These are phyloP conservation scores for Breviolum minutum DNA, from an alignment of 73 alveolate species.

Conservation along the genomic window DNA sequence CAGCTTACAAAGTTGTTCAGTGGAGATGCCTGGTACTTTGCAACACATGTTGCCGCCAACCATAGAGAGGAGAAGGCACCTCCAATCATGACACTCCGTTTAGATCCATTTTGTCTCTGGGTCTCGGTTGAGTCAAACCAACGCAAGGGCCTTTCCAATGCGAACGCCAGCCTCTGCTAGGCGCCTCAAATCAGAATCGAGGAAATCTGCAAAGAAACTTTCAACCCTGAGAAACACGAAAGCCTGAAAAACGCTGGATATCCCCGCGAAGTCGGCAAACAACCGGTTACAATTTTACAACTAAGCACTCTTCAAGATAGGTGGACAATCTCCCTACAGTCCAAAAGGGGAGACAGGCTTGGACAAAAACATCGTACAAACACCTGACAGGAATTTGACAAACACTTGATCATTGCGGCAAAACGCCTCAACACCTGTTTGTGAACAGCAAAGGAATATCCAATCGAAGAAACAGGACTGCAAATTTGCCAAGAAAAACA, in stretches of 20 bases:
- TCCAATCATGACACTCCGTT: background rate
- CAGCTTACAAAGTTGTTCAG: background rate
- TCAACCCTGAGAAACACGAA: background rate
- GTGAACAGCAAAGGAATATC: too few species aligned
- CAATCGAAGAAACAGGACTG: background rate
- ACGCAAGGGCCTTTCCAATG: conserved; percentile 53
- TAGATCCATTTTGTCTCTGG: background rate
- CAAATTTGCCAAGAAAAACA: background rate
- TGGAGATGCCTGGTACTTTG: conserved; percentile 60
- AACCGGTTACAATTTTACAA: too few species aligned
- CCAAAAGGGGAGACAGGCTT: too few species aligned
- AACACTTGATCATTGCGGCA: too few species aligned
- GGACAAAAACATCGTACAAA: too few species aligned
- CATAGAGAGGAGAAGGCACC: conserved; percentile 72
- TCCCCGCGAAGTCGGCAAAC: too few species aligned
- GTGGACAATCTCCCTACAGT: too few species aligned
- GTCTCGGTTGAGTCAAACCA: background rate
- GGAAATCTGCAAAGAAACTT: background rate
- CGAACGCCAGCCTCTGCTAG: conserved; percentile 85
- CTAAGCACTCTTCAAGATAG: too few species aligned
- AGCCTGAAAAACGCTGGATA: background rate
- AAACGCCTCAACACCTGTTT: too few species aligned
- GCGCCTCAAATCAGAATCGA: conserved; percentile 36
- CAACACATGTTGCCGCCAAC: conserved; percentile 90
- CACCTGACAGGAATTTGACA: too few species aligned